These are phyloP conservation scores for Apodospora peruviana DNA, from an alignment of 495 filamentous ascomycete genomes.

Conservation along the genomic window DNA sequence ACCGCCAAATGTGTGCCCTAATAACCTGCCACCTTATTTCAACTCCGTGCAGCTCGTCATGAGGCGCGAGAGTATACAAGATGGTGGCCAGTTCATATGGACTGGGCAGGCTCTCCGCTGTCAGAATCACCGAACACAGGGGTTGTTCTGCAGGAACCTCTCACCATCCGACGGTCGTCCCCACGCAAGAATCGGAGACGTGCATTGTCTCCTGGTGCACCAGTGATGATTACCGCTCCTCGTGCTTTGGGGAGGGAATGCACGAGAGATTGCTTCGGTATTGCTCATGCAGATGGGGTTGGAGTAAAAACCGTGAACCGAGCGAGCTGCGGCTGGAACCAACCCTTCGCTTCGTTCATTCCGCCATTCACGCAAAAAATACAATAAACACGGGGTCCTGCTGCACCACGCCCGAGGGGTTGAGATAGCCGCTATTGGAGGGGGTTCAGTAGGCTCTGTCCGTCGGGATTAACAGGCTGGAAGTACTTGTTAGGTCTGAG, in stretches of 20 bases:
- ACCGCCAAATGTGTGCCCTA: not conserved
- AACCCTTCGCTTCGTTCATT: slow-evolving; percentile 5
- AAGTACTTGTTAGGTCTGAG: too few species aligned
- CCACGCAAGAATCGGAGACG: not conserved
- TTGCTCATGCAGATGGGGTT: slow-evolving; percentile 15
- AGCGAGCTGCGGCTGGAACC: slow-evolving; percentile 3
- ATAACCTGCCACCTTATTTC: not conserved
- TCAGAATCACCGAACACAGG: slow-evolving; percentile 7
- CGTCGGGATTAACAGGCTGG: too few species aligned
- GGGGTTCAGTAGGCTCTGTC: too few species aligned
- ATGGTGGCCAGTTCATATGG: slow-evolving; percentile 24
- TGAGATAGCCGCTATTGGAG: too few species aligned
- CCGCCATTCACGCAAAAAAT: too few species aligned
- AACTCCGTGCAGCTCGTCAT: not conserved
- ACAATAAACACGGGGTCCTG: too few species aligned
- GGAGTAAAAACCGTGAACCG: not conserved
- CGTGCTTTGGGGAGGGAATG: not conserved
- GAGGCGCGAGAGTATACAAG: slow-evolving; percentile 1
- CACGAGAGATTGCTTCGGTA: slow-evolving; percentile 20
- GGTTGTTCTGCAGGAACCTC: slow-evolving; percentile 19
- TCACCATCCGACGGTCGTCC: not conserved
- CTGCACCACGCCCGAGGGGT: too few species aligned
- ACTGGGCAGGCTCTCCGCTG: slow-evolving; percentile 10
- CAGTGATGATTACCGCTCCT: slow-evolving; percentile 1
- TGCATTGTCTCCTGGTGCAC: slow-evolving; percentile 7